Evolutionary conservation across 768 basidiomycete species (phyloP).

Genomic region (Botryobasidium botryosum): DNA sequence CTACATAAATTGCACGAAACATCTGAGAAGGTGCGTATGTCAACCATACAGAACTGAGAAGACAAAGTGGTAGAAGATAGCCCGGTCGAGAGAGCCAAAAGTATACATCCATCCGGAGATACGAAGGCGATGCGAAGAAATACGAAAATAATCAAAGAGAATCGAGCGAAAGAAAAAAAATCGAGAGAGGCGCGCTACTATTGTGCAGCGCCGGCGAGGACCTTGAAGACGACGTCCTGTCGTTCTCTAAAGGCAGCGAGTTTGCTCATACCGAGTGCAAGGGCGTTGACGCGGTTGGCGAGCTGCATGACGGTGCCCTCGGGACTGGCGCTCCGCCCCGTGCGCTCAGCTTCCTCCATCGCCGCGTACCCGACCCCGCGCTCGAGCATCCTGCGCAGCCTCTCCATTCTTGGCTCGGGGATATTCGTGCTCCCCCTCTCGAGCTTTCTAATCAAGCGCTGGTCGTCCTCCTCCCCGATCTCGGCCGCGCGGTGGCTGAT

Average conservation of each 20-base stretch:
- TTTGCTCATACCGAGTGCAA: slow-evolving; percentile 53
- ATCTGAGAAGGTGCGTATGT: too few species aligned
- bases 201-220: slow-evolving; percentile 13
- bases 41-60: too few species aligned
- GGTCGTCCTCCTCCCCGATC: slow-evolving; percentile 39
- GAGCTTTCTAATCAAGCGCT: slow-evolving; percentile 28
- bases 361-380: slow-evolving; percentile 15
- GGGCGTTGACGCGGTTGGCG: slow-evolving; percentile 57
- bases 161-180: too few species aligned
- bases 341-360: slow-evolving; percentile 17
- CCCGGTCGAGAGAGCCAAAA: too few species aligned
- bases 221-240: slow-evolving; percentile 15
- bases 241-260: slow-evolving; percentile 43
- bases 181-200: too few species aligned
- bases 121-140: too few species aligned
- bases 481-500: slow-evolving; percentile 35
- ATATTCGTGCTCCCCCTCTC: slow-evolving; percentile 22
- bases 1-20: too few species aligned
- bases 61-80: too few species aligned
- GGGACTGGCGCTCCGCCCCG: slow-evolving; percentile 30
- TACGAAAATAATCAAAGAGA: too few species aligned
- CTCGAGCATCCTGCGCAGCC: slow-evolving; percentile 39
- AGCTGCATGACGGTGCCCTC: slow-evolving; percentile 54
- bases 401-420: slow-evolving; percentile 35
- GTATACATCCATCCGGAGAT: too few species aligned